Percentiles rank a stretch among this genome's conserved stretches.
Evolutionary conservation across 169 alveolate genomes (phyloP).

Genomic region (Eimeria mitis): DNA sequence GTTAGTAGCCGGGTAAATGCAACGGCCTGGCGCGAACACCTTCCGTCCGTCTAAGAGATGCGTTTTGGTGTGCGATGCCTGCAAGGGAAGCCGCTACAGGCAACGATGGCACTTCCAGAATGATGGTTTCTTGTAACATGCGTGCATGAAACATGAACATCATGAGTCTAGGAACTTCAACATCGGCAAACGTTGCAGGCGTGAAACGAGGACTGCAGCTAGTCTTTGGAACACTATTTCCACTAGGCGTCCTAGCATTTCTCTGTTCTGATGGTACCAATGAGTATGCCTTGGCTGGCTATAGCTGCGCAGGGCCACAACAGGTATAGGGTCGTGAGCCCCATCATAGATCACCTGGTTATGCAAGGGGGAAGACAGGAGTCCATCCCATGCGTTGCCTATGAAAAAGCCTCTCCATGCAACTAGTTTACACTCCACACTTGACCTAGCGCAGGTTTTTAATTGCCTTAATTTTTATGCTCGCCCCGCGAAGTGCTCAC

Average conservation of each 20-base stretch:
- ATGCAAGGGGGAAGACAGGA: neutral
- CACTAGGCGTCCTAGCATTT: neutral
- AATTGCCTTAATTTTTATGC: neutral
- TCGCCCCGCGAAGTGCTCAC: neutral
- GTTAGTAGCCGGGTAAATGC: neutral
- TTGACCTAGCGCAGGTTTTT: neutral
- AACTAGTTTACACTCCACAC: neutral
- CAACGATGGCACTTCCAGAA: neutral
- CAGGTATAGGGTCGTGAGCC: too few relatives aligned
- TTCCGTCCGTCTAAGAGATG: neutral
- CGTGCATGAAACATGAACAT: neutral
- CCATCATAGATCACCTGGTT: too few relatives aligned
- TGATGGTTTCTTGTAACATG: neutral
- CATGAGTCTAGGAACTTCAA: neutral
- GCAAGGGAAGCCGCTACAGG: neutral
- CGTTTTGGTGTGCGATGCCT: neutral
- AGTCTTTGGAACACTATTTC: neutral
- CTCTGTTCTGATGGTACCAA: neutral
- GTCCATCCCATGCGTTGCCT: too few relatives aligned
- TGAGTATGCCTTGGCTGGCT: neutral
- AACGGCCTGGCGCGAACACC: neutral
- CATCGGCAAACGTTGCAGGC: neutral
- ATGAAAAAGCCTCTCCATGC: neutral
- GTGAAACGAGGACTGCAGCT: neutral
- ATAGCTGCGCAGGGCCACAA: neutral